These are phyloP conservation scores for Saccharomycopsis malanga DNA, from an alignment of 805 yeast genomes.

Conservation along the genomic window DNA sequence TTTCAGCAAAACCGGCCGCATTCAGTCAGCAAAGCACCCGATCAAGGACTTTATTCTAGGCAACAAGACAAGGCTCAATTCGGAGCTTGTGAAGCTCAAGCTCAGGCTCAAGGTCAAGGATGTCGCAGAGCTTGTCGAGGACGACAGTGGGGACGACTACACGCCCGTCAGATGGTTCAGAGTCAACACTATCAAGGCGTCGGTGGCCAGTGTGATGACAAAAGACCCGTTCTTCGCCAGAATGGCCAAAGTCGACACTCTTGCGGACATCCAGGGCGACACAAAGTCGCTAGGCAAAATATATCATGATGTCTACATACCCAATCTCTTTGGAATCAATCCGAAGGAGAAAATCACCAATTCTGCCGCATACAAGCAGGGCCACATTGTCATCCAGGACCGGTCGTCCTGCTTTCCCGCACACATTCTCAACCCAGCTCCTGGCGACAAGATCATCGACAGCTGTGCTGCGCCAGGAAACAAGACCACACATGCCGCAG, in stretches of 20 bases:
- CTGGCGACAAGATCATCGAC: conserved; percentile 68
- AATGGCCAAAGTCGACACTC: conserved; percentile 39
- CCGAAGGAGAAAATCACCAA: conserved; percentile 66
- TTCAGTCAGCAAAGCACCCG: conserved; percentile 84
- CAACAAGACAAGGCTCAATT: conserved; percentile 73
- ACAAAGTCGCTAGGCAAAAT: conserved; percentile 43
- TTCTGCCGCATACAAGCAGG: conserved; percentile 62
- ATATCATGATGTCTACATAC: conserved; percentile 67
- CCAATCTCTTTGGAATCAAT: conserved; percentile 73
- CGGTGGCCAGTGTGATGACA: conserved; percentile 21
- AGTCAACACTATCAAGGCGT: conserved; percentile 54
- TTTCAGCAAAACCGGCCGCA: conserved; percentile 67
- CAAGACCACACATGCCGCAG: conserved; percentile 89
- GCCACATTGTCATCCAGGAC: conserved; percentile 86
- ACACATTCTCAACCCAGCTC: conserved; percentile 57
- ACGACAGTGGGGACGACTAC: conserved; percentile 40
- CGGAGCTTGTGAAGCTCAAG: conserved; percentile 75
- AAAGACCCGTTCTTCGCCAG: conserved; percentile 35
- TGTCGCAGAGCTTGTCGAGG: conserved; percentile 46
- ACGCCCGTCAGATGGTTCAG: conserved; percentile 81
- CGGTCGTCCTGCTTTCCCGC: conserved; percentile 97
- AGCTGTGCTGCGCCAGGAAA: conserved; percentile 99
- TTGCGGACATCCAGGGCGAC: conserved; percentile 34
- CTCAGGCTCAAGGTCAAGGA: conserved; percentile 59
- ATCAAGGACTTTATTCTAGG: conserved; percentile 73